Conservation (phyloP, 345 rosid genomes). For the Acer negundo region DNA sequence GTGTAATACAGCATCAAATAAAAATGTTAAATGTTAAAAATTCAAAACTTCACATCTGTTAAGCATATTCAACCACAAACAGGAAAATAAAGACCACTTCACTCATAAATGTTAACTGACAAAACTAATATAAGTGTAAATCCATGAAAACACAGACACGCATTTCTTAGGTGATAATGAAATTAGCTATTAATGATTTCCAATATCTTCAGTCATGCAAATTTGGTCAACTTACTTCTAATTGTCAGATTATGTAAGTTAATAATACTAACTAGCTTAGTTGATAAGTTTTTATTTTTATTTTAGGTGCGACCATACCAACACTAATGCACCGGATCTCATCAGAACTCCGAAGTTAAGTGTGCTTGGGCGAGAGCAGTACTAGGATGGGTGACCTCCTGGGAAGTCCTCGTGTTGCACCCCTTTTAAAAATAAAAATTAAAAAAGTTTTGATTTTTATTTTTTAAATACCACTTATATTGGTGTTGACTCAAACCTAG, state of each 20-base stretch:
- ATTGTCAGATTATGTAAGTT: conserved; percentile 86
- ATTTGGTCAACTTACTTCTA: conserved; percentile 82
- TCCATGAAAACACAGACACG: not conserved
- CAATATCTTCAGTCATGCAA: conserved; percentile 60
- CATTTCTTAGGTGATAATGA: not conserved
- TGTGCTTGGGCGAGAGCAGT: too few species aligned
- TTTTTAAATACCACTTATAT: too few species aligned
- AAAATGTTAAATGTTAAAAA: not conserved
- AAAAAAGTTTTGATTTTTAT: too few species aligned
- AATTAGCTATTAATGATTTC: not conserved
- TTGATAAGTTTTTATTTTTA: too few species aligned
- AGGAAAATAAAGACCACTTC: not conserved
- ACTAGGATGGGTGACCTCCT: too few species aligned
- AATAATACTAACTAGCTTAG: too few species aligned
- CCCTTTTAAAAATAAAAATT: too few species aligned
- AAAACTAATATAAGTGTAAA: not conserved
- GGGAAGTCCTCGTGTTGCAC: too few species aligned
- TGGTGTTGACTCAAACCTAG: too few species aligned
- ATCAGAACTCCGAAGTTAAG: too few species aligned
- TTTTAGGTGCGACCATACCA: too few species aligned
- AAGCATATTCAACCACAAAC: not conserved
- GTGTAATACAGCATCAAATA: conserved; percentile 5
- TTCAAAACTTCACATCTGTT: not conserved
- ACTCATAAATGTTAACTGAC: conserved; percentile 2
- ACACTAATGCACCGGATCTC: too few species aligned